Conservation (phyloP, 225 moss, liverwort and hornwort species). For the Antitrichia curtipendula region DNA sequence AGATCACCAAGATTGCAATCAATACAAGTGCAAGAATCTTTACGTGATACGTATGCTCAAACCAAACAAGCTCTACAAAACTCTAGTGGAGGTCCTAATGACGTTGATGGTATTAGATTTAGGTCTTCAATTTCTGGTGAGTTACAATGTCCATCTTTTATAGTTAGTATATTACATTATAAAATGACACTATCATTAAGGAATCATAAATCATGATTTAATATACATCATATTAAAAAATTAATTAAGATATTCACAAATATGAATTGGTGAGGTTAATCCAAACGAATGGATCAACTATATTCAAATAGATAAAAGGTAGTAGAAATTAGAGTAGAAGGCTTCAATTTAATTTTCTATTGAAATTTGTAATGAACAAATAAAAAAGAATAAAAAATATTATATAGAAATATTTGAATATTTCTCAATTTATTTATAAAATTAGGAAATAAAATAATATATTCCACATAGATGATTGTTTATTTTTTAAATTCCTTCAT, state of each 20-base stretch:
- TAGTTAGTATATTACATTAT: not conserved
- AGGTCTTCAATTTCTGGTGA: not conserved
- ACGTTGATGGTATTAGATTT: constrained; percentile 7
- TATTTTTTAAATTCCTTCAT: not conserved
- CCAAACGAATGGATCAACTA: rapidly evolving
- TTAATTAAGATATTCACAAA: no score
- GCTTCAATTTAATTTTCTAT: not conserved
- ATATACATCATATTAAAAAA: not conserved
- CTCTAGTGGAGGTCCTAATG: not conserved
- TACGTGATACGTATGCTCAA: constrained; percentile 35
- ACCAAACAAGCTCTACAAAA: constrained; percentile 28
- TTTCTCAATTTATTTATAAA: no score
- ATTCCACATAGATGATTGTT: not conserved
- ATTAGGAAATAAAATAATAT: no score
- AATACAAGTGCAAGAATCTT: constrained; percentile 45
- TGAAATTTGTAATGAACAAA: not conserved
- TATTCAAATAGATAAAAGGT: not conserved
- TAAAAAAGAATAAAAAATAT: not conserved
- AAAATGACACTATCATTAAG: not conserved
- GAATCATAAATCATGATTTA: no score
- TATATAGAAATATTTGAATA: not conserved
- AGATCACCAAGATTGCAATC: constrained; percentile 20
- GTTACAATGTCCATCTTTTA: not conserved
- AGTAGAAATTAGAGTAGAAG: not conserved
- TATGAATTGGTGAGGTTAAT: not conserved